Base-by-base conservation (phyloP, 2,329 filamentous ascomycete species). In the Fusarium sterilihyphosum region DNA sequence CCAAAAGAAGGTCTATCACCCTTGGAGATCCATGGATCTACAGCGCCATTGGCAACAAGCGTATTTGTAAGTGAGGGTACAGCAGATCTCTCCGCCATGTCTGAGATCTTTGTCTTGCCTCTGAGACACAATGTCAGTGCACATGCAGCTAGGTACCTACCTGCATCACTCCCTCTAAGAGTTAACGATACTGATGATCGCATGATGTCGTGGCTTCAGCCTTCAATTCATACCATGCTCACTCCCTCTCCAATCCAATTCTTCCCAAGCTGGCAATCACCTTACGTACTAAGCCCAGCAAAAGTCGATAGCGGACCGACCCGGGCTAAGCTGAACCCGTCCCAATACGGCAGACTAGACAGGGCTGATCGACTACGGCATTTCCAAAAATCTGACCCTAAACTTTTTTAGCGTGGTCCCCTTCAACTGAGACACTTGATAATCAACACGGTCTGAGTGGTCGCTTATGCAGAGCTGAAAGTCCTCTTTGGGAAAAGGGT, bases 361-460 rank as follows among this genome's bases (percentile, higher is more conserved):
- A 10, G 9, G 20, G 20, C 31, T 31, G 61, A 60, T 49, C 61
- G 49, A 43, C 59, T 13, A 24, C 66, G 50, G 66, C 56, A 69
- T 31, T 69, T 68, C 17, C 26, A 24, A 18, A 31, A 56, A 31
- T 31, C 58, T 29, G 29, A 4, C 24, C 20, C 38, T 52, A 52
- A 38, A 37, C 59, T 43, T 38, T 67, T 43, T 53, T 67, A 65
- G 49, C 31, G 40, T 1, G 22, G 49, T 24, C 17, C 38, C 29
- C 37, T 20, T 56, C 67, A 70, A 67, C 67, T 70, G 67, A 70
- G 67, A 70, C 67, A 70, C n/a, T 24, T 66, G 33, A 41, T 65
- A 70, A 69, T 68, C 37, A 56, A 12, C 49, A 22, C 4, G 20
- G 44, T 16, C 11, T 70, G 35, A 70, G 46, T 71, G 60, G 67